Percentiles rank a stretch among this genome's conserved stretches.
Evolutionary conservation across 805 yeast species (phyloP).

Genomic region (Ogataea degrootiae): DNA sequence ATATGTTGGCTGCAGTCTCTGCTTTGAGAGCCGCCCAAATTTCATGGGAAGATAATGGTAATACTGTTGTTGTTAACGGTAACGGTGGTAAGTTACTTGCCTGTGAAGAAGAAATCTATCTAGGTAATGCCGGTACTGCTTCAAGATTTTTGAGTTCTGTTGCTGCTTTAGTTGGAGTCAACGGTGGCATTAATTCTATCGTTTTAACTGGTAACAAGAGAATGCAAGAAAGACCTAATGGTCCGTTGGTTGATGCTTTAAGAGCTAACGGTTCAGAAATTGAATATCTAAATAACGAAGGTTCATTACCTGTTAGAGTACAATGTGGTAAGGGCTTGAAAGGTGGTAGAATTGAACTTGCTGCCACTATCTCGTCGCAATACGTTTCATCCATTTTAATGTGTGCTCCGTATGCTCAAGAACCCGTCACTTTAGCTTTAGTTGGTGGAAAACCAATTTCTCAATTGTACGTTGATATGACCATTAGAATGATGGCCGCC

Average conservation of each 20-base stretch:
- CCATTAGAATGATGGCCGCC: slow-evolving; percentile 87
- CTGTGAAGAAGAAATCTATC: slow-evolving; percentile 62
- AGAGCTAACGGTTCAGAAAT: slow-evolving; percentile 72
- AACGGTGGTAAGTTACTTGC: slow-evolving; percentile 77
- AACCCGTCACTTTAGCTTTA: slow-evolving; percentile 80
- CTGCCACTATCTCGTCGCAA: slow-evolving; percentile 96
- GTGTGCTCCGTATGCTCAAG: slow-evolving; percentile 95
- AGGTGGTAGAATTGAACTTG: slow-evolving; percentile 91
- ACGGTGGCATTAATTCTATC: slow-evolving; percentile 39
- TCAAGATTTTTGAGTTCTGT: slow-evolving; percentile 91
- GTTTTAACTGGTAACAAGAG: slow-evolving; percentile 89
- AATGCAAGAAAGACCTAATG: slow-evolving; percentile 97
- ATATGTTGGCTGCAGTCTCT: slow-evolving; percentile 85
- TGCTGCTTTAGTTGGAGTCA: slow-evolving; percentile 70
- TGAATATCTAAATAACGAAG: slow-evolving; percentile 64
- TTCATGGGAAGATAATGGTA: slow-evolving; percentile 82
- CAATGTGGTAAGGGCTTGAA: slow-evolving; percentile 63
- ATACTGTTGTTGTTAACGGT: slow-evolving; percentile 76
- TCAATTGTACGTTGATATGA: slow-evolving; percentile 94
- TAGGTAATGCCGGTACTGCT: slow-evolving; percentile 98
- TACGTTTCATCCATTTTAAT: slow-evolving; percentile 92
- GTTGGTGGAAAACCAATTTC: slow-evolving; percentile 98
- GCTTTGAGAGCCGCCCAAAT: slow-evolving; percentile 78
- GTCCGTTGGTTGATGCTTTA: slow-evolving; percentile 91
- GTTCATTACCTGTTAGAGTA: slow-evolving; percentile 81